Conservation (phyloP, 1,139 yeast genomes). For the Wickerhamiella pararugosa region DNA sequence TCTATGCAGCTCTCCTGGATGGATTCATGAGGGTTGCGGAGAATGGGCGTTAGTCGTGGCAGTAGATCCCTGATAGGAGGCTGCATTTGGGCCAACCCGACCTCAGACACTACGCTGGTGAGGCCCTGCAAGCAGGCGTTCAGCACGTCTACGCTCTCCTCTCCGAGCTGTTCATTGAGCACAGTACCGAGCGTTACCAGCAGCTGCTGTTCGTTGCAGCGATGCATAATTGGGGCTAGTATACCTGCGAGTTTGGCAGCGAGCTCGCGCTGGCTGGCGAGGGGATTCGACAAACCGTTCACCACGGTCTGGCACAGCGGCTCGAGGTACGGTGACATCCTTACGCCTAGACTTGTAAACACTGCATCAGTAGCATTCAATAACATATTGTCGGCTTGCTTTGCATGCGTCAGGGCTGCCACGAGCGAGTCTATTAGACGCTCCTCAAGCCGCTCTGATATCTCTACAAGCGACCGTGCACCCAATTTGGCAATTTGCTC, state of each 20-base stretch:
- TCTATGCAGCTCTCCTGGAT: constrained; percentile 79
- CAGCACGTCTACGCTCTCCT: constrained; percentile 84
- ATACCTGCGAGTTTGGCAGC: constrained; percentile 65
- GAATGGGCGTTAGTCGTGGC: constrained; percentile 82
- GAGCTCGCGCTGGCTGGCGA: constrained; percentile 65
- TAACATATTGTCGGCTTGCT: constrained; percentile 37
- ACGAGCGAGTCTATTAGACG: constrained; percentile 67
- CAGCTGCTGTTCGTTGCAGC: constrained; percentile 50
- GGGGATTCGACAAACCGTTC: constrained; percentile 58
- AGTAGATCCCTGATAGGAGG: constrained; percentile 77
- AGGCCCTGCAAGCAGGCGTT: constrained; percentile 74
- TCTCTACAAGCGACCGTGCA: constrained; percentile 35
- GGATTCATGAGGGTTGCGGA: constrained; percentile 78
- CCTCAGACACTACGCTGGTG: constrained; percentile 34
- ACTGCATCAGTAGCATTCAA: constrained; percentile 54
- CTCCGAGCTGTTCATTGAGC: constrained; percentile 84
- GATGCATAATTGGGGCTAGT: constrained; percentile 51
- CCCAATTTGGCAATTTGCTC: constrained; percentile 31
- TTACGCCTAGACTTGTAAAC: constrained; percentile 47
- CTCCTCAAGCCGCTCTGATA: constrained; percentile 46
- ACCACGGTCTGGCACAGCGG: constrained; percentile 61
- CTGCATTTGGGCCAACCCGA: constrained; percentile 45
- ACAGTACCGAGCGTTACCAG: constrained; percentile 58
- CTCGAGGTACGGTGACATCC: constrained; percentile 61
- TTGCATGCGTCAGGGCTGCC: constrained; percentile 75